Base-by-base conservation (phyloP, 129 eudicot genomes). In the Tagetes patula region DNA sequence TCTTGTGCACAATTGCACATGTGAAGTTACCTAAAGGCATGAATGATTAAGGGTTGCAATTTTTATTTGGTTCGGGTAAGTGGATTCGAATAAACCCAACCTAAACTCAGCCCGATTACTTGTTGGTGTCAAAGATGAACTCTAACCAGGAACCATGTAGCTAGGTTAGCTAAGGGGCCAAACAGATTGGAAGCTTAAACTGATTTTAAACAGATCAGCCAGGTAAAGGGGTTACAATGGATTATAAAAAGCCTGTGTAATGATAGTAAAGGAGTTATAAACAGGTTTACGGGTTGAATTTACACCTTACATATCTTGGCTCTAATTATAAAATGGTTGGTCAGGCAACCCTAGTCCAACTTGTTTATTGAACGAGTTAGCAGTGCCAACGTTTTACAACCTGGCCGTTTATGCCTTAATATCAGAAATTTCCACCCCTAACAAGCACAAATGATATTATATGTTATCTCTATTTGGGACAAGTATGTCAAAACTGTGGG, bases 1-100 rank as follows among this genome's bases (percentile, higher is more conserved):
- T 43, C 56, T 46, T 59, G 32, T 27, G 61, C 60, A 73, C 61
- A 73, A 42, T 13, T 27, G 61, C 60, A 73, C 61, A 73, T 61
- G 69, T 36, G 48, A 61, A 31, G 49, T 46, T 20, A 36, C 38
- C 20, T 45, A 8, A 8, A 46, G 60, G 65, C 60, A 72, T 59
- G 12, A 12, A 46, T 69, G 7, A 1, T 58, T 52, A 8, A 58
- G 64, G 37, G 64, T 2, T 58, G 64, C 64, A 58, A 31, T 58
- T 20, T 37, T 30, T 38, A 7, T 61, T 12, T 12, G 67, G 45
- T 62, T 11, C 8, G 30, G 30, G 27, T 36, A 36, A 9, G 67
- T 13, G 30, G 63, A 6, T 32, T 58, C 1, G 64, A 8, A 33
- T 58, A 58, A 58, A 58, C 40, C 14, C 38, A 31, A 33, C 64